Percentiles rank a stretch among this genome's conserved stretches.
These are phyloP conservation scores for Globisporangium radiosum DNA, from an alignment of 352 stramenopile species.

Conservation along the genomic window DNA sequence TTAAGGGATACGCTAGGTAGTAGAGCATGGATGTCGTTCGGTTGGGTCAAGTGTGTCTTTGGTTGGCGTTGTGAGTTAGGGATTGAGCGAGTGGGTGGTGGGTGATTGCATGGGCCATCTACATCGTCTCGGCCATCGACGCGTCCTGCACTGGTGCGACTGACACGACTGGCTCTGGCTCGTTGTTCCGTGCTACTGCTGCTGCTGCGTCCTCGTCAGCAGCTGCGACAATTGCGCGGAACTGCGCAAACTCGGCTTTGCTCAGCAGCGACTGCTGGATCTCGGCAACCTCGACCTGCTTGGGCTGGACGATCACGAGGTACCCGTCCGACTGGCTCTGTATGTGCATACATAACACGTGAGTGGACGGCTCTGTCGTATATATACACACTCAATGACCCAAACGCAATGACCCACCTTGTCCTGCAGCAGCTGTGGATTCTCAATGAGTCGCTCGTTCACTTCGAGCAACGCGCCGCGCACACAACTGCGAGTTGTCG, in stretches of 20 bases:
- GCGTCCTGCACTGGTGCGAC: background rate
- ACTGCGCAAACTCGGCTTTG: slow-evolving; percentile 73
- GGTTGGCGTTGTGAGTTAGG: background rate
- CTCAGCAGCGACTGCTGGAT: slow-evolving; percentile 80
- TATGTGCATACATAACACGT: background rate
- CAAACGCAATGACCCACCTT: slow-evolving; percentile 14
- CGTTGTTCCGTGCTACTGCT: background rate
- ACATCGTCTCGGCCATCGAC: background rate
- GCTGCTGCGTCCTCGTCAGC: background rate
- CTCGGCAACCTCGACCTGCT: slow-evolving; percentile 66
- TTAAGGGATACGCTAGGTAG: background rate
- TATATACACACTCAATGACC: too few species aligned
- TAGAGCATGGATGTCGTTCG: slow-evolving; percentile 9
- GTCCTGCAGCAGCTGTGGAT: slow-evolving; percentile 55
- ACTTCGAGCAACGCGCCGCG: slow-evolving; percentile 73
- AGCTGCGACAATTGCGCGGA: slow-evolving; percentile 29
- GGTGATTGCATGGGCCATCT: too few species aligned
- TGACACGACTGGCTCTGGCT: background rate
- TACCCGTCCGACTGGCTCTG: slow-evolving; percentile 70
- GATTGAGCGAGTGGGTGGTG: too few species aligned
- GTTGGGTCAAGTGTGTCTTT: background rate
- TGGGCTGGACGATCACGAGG: slow-evolving; percentile 78
- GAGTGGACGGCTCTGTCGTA: too few species aligned
- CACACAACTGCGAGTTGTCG: slow-evolving; percentile 45
- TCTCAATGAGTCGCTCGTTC: slow-evolving; percentile 54